phyloP scores from a whole-genome alignment of 441 rosid genomes.

The Eutrema salsugineum region DNA sequence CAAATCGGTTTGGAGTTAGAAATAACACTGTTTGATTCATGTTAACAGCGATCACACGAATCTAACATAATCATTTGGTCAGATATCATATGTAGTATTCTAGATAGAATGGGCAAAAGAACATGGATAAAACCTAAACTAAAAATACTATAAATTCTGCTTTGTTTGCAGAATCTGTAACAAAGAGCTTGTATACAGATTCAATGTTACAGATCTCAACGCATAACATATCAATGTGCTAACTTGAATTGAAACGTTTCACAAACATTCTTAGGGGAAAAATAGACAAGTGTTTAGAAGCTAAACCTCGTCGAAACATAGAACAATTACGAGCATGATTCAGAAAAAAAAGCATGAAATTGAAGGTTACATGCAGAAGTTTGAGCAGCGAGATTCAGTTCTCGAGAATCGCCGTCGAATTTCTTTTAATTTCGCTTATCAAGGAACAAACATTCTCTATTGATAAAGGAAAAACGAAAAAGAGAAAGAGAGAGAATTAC shows the following conservation, averaged over 20 bases:
- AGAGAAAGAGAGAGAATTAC: constrained; percentile 37
- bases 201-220: background rate
- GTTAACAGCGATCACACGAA: background rate
- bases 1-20: background rate
- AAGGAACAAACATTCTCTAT: background rate
- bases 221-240: background rate
- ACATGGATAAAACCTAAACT: background rate
- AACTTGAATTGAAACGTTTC: background rate
- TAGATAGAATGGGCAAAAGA: background rate
- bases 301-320: background rate
- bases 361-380: background rate
- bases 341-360: background rate
- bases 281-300: background rate
- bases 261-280: background rate
- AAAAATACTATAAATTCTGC: background rate
- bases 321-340: background rate
- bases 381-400: background rate
- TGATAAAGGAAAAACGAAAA: background rate
- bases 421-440: background rate
- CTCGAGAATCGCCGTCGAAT: background rate
- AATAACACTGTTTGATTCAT: constrained; percentile 5
- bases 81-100: background rate
- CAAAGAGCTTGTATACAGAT: background rate
- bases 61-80: background rate
- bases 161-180: background rate